phyloP scores from a whole-genome alignment of 805 yeast genomes.

The Starmerella asiatica region DNA sequence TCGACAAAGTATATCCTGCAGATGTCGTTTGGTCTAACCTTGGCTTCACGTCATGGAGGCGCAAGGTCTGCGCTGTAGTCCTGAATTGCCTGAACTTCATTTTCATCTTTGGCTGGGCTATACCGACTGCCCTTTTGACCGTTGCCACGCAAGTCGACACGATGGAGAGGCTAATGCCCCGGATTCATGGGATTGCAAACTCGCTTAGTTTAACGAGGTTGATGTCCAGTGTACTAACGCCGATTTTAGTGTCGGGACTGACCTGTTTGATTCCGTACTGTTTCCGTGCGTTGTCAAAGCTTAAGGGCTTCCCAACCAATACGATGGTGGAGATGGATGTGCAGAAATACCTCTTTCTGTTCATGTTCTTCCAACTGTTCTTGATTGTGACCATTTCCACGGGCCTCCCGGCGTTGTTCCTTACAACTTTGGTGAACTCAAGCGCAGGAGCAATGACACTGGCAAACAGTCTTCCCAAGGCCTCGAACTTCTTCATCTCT shows the following conservation, averaged over 20 bases:
- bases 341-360: constrained; percentile 66
- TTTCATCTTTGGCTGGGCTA: constrained; percentile 55
- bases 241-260: constrained; percentile 47
- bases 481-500: constrained; percentile 74
- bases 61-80: constrained; percentile 28
- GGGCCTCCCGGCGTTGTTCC: constrained; percentile 44
- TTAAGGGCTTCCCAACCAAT: constrained; percentile 49
- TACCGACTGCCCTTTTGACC: constrained; percentile 74
- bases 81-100: constrained; percentile 37
- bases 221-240: constrained; percentile 52
- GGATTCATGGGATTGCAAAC: constrained; percentile 40
- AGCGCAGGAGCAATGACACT: constrained; percentile 36
- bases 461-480: constrained; percentile 70
- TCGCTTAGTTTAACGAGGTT: constrained; percentile 44
- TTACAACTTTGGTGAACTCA: constrained; percentile 18
- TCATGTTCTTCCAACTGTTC: constrained; percentile 70
- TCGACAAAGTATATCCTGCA: constrained; percentile 42
- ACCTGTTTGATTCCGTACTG: constrained; percentile 49
- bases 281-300: constrained; percentile 40
- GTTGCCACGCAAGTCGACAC: constrained; percentile 61
- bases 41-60: constrained; percentile 28
- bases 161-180: constrained; percentile 47
- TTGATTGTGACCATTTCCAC: constrained; percentile 75
- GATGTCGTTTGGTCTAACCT: constrained; percentile 66
- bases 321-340: constrained; percentile 53